Evolutionary conservation across 192 early-diverging fungal species (phyloP).

Genomic region (Mortierella antarctica): DNA sequence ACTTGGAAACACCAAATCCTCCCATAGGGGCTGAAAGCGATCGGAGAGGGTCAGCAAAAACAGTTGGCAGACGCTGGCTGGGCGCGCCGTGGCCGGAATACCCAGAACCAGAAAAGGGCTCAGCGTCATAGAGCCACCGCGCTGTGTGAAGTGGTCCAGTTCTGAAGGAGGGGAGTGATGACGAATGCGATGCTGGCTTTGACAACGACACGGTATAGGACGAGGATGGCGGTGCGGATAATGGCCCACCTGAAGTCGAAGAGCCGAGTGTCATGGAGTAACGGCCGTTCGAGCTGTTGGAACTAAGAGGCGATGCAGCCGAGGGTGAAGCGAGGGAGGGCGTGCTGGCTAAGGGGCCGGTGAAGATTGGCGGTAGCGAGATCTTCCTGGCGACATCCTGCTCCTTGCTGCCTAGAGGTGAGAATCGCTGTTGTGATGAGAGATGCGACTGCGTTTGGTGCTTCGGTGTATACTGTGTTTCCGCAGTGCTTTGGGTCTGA

Average conservation of each 20-base stretch:
- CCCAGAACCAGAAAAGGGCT: constrained; percentile 28
- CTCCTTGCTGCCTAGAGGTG: neutral
- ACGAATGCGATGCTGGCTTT: constrained; percentile 25
- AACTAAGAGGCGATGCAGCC: constrained; percentile 13
- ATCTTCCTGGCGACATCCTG: constrained; percentile 17
- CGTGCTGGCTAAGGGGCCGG: constrained; percentile 5
- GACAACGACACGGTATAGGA: constrained; percentile 30
- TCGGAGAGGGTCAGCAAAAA: constrained; percentile 47
- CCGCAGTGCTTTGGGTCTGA: neutral
- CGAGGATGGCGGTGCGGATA: constrained; percentile 4
- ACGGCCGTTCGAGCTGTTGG: constrained; percentile 19
- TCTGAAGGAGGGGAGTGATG: constrained; percentile 33
- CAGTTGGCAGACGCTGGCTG: constrained; percentile 29
- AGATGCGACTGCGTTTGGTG: constrained; percentile 3
- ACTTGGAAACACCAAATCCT: constrained; percentile 50
- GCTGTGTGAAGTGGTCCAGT: constrained; percentile 45
- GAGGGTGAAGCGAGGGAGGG: constrained; percentile 32
- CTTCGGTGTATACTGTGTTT: constrained; percentile 7
- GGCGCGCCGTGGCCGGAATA: constrained; percentile 11
- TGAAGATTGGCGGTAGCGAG: constrained; percentile 40
- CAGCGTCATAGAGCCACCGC: constrained; percentile 44
- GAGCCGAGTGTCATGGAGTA: neutral
- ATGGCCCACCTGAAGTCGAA: neutral
- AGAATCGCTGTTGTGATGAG: constrained; percentile 10
- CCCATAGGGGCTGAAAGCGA: constrained; percentile 47